Percentiles rank a stretch among this genome's conserved stretches.
Conservation (phyloP, 164 flowering plant species). For the Aristolochia fimbriata region DNA sequence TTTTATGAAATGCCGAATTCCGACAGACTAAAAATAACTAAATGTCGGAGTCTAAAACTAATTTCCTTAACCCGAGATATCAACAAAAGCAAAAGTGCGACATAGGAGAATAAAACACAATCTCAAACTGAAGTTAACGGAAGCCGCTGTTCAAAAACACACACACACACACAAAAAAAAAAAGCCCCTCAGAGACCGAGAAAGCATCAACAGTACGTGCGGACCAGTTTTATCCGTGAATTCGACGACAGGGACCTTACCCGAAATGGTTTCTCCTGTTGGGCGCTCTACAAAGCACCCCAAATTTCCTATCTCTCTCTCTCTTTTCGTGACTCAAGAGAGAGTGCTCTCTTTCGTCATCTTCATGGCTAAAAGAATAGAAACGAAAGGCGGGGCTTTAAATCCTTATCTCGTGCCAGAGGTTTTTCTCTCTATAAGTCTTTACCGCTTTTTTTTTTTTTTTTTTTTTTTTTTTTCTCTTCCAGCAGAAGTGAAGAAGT, state of each 20-base stretch:
- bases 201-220: not conserved
- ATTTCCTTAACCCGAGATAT: too few relatives aligned
- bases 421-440: not conserved
- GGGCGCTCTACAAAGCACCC: too few relatives aligned
- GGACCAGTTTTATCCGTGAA: not conserved
- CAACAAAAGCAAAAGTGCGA: too few relatives aligned
- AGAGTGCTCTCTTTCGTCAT: not conserved
- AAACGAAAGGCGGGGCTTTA: conserved; percentile 50
- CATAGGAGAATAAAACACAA: too few relatives aligned
- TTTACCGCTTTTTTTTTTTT: too few relatives aligned
- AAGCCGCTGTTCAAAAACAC: not conserved
- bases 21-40: not conserved
- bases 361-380: conserved; percentile 10
- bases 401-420: conserved; percentile 41
- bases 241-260: not conserved
- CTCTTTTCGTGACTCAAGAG: not conserved
- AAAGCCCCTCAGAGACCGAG: not conserved
- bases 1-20: not conserved
- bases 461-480: too few relatives aligned
- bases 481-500: too few relatives aligned
- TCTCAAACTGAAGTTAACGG: too few relatives aligned
- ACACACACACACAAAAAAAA: too few relatives aligned
- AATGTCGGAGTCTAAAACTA: not conserved
- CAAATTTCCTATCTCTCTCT: too few relatives aligned
- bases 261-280: not conserved